phyloP scores from a whole-genome alignment of 257 asterid genomes.

The Salvia miltiorrhiza region DNA sequence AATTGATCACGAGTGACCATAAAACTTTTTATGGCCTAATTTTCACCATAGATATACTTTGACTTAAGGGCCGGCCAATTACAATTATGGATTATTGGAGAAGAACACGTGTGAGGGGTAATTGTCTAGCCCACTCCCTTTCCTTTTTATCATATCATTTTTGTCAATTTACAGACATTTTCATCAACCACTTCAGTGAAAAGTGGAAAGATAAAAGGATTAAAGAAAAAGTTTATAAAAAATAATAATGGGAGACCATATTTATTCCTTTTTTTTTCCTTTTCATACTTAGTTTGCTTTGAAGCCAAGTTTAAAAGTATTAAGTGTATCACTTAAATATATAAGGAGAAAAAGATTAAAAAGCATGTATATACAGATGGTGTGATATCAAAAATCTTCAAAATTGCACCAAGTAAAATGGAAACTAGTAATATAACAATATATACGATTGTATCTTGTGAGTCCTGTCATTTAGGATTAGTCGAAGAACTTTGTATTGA shows the following conservation, averaged over 20 bases:
- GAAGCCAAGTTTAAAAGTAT: conserved; percentile 31
- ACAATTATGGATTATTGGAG: conserved; percentile 29
- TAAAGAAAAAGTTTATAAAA: conserved; percentile 20
- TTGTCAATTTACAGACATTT: conserved; percentile 40
- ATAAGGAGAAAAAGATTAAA: not conserved
- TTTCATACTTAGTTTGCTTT: conserved; percentile 34
- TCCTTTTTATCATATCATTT: conserved; percentile 29
- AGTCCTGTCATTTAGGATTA: not conserved
- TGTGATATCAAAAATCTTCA: not conserved
- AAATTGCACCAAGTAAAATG: not conserved
- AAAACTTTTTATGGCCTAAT: conserved; percentile 10
- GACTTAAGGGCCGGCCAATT: conserved; percentile 5
- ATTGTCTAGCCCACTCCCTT: conserved; percentile 29
- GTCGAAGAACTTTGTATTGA: not conserved
- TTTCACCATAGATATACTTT: conserved; percentile 6
- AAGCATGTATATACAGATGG: not conserved
- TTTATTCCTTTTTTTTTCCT: not conserved
- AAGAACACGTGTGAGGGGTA: conserved; percentile 37
- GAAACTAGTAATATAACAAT: not conserved
- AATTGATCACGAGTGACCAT: conserved; percentile 19
- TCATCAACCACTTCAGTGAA: conserved; percentile 40
- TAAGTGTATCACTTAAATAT: not conserved
- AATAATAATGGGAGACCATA: conserved; percentile 26
- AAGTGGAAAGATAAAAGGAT: conserved; percentile 24
- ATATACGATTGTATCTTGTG: not conserved